Conservation (phyloP, 2,329 filamentous ascomycete species). For the Coleophoma eucalyptorum region DNA sequence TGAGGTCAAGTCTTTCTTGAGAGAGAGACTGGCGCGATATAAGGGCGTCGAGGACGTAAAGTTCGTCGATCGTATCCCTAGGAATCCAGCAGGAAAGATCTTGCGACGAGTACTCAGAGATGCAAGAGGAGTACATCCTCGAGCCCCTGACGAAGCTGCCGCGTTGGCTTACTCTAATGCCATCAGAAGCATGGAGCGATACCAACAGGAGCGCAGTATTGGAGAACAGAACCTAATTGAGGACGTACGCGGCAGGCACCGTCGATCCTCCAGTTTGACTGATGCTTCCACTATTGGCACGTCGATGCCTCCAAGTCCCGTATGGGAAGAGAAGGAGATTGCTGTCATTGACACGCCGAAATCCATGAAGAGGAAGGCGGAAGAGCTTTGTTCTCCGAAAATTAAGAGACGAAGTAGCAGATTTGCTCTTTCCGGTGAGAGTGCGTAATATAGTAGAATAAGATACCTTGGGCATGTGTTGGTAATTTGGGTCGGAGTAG, state of each 20-base stretch:
- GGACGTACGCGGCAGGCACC: no score
- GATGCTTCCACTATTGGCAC: neutral
- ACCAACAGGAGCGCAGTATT: neutral
- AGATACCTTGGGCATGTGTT: no score
- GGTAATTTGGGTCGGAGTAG: no score
- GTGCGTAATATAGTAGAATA: neutral
- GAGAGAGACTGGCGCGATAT: constrained; percentile 38
- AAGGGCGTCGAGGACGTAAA: constrained; percentile 41
- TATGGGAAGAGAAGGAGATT: neutral
- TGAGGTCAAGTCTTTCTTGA: constrained; percentile 38
- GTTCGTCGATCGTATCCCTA: constrained; percentile 44
- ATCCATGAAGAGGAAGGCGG: neutral
- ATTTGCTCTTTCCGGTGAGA: neutral
- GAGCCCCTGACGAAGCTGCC: neutral
- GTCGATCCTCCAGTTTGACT: neutral
- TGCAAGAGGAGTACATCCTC: neutral
- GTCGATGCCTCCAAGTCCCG: neutral
- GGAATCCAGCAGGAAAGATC: constrained; percentile 46
- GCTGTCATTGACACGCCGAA: neutral
- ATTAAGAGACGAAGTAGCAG: neutral
- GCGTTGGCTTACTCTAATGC: constrained; percentile 1
- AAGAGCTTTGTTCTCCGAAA: neutral
- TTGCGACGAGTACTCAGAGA: constrained; percentile 21
- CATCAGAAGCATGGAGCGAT: neutral
- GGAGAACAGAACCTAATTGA: neutral